Evolutionary conservation across 2,329 filamentous ascomycete species (phyloP).

Genomic region (Colletotrichum echinochloae): DNA sequence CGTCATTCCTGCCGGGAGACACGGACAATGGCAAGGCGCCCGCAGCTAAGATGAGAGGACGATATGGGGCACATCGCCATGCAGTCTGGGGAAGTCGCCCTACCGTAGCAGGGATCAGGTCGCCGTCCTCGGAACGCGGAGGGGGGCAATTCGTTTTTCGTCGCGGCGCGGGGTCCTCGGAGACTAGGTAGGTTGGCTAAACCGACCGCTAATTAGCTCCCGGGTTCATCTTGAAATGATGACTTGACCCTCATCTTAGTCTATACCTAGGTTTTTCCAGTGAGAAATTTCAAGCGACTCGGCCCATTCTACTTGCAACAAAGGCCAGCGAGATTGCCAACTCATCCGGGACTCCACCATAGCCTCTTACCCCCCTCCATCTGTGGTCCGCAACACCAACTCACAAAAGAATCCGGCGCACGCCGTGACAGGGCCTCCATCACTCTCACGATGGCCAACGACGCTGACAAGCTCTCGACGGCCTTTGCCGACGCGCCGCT

Average conservation of each 20-base stretch:
- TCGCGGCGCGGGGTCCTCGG: constrained; percentile 28
- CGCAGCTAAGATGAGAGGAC: no score
- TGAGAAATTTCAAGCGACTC: not conserved
- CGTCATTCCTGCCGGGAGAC: no score
- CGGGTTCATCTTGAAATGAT: not conserved
- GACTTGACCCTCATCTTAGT: constrained; percentile 18
- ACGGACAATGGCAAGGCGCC: no score
- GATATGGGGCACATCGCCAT: no score
- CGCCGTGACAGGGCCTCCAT: not conserved
- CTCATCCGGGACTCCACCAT: not conserved
- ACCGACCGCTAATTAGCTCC: not conserved
- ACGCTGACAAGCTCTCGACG: constrained; percentile 46
- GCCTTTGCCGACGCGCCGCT: constrained; percentile 52
- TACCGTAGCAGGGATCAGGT: constrained; percentile 28
- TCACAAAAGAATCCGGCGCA: not conserved
- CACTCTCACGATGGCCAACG: constrained; percentile 42
- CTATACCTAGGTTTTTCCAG: no score
- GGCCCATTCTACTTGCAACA: not conserved
- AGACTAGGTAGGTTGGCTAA: not conserved
- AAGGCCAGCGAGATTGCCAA: not conserved
- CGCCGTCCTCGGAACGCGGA: constrained; percentile 24
- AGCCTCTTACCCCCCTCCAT: not conserved
- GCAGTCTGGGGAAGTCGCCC: no score
- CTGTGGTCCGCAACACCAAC: no score
- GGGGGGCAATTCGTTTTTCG: constrained; percentile 9